These are phyloP conservation scores for Tuber umbilicatum DNA, from an alignment of 495 filamentous ascomycete genomes.

Conservation along the genomic window DNA sequence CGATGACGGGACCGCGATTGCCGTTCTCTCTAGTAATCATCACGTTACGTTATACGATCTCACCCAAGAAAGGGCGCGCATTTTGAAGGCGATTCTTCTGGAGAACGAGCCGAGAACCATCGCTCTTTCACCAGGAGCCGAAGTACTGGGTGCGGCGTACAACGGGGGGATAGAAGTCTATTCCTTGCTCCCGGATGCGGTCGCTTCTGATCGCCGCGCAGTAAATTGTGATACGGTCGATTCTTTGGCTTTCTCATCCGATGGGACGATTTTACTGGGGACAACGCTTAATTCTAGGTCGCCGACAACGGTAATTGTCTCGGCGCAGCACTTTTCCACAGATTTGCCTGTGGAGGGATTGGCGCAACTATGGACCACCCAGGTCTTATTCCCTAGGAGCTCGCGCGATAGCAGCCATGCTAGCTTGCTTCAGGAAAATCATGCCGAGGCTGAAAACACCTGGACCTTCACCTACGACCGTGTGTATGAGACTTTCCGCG, in stretches of 20 bases:
- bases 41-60: slow-evolving; percentile 77
- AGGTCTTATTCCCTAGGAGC: slow-evolving; percentile 75
- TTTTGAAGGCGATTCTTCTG: slow-evolving; percentile 62
- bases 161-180: slow-evolving; percentile 81
- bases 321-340: slow-evolving; percentile 69
- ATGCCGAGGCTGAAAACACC: slow-evolving; percentile 62
- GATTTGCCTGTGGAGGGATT: slow-evolving; percentile 58
- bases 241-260: slow-evolving; percentile 69
- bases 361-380: slow-evolving; percentile 78
- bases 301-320: slow-evolving; percentile 68
- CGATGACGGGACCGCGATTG: slow-evolving; percentile 69
- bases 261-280: slow-evolving; percentile 78
- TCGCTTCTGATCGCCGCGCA: slow-evolving; percentile 63
- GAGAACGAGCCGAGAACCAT: slow-evolving; percentile 72
- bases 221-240: slow-evolving; percentile 79
- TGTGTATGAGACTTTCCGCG: slow-evolving; percentile 67
- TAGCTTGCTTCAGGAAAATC: slow-evolving; percentile 57
- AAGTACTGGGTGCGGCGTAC: slow-evolving; percentile 79
- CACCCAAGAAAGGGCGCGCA: slow-evolving; percentile 53
- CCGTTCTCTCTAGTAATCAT: slow-evolving; percentile 72
- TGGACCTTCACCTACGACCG: slow-evolving; percentile 78
- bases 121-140: slow-evolving; percentile 70
- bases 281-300: slow-evolving; percentile 60
- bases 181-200: slow-evolving; percentile 57
- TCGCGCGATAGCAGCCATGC: slow-evolving; percentile 71